Conservation (phyloP, 192 early-diverging fungal species). For the Coemansia erecta region DNA sequence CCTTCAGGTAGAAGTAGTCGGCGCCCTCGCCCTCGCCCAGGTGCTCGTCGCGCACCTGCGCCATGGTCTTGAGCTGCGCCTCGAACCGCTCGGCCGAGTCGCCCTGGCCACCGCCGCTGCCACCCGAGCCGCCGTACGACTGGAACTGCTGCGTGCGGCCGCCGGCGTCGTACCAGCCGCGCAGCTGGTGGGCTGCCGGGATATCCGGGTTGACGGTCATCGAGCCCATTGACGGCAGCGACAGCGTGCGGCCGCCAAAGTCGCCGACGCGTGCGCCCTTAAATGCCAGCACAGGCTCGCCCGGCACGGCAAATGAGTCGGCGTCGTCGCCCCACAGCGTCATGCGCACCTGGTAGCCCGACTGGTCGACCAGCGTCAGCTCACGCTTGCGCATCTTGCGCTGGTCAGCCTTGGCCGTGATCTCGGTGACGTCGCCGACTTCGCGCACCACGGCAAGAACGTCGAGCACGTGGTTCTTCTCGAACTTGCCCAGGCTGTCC, state of each 20-base stretch:
- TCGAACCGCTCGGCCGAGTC: conserved; percentile 14
- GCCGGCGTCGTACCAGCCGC: conserved; percentile 63
- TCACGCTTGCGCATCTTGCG: conserved; percentile 76
- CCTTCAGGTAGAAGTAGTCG: conserved; percentile 74
- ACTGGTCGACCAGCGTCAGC: conserved; percentile 74
- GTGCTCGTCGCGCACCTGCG: conserved; percentile 65
- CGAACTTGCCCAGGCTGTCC: conserved; percentile 59
- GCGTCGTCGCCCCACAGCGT: conserved; percentile 91
- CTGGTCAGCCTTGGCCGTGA: conserved; percentile 57
- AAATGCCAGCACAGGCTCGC: conserved; percentile 68
- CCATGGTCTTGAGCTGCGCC: conserved; percentile 62
- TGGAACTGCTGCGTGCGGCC: conserved; percentile 36
- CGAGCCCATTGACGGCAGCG: conserved; percentile 47
- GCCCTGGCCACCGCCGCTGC: conserved; percentile 18
- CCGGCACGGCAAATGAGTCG: conserved; percentile 56
- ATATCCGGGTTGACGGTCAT: conserved; percentile 72
- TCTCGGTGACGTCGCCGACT: conserved; percentile 55
- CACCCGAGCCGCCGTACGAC: conserved; percentile 25
- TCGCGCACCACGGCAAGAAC: conserved; percentile 75
- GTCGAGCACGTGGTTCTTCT: conserved; percentile 74
- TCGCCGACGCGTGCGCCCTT: conserved; percentile 88
- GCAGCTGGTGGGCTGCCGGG: conserved; percentile 67
- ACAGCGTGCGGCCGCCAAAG: conserved; percentile 73
- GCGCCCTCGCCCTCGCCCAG: conserved; percentile 68
- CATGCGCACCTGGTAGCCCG: conserved; percentile 63